Evolutionary conservation across 257 asterid species (phyloP), one percentile per base, ranked within the genome.

Genomic region (Salvia rosmarinus): DNA sequence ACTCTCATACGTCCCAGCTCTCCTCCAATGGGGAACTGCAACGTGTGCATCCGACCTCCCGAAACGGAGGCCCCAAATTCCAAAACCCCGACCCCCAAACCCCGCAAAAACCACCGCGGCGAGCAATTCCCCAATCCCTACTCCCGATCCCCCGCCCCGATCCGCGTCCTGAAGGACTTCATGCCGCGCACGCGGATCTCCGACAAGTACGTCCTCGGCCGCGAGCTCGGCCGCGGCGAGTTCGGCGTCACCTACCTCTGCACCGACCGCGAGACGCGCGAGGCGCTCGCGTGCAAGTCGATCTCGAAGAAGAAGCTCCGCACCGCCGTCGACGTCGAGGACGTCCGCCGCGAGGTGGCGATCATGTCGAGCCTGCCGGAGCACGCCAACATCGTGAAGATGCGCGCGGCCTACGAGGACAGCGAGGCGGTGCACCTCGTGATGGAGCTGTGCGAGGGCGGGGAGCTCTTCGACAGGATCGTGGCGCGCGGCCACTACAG

Each of bases 401-500:
- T 90, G 39, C 83, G 84, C 67, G 97, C 96, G 4, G 84, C 97
- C 47, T 90, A 88, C 21, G 97, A 90, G 84, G 97, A 90, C 71
- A 79, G 75, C 20, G 90, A 88, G 76, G 94, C 95, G 5, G 97
- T 90, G 62, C 94, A 90, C 70, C 60, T 90, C 66, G 96, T 90
- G 17, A 90, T 90, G 97, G 97, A 90, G 75, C 52, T 90, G 42
- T 90, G 97, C 39, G 97, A 88, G 79, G 97, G 97, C 1, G 97
- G 96, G 23, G 96, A 90, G 81, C 83, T 90, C 10, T 90, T 90
- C 43, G 96, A 88, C 64, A 78, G 97, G 73, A 90, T 90, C 20
- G 96, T 90, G 40, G 96, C 96, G 49, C 85, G 96, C 56, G 97
- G 97, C 35, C 97, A 90, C 71, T 90, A 90, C 77, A 88, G 92